Evolutionary conservation across 352 stramenopile genomes (phyloP).

Genomic region (Pythium utonaiense): DNA sequence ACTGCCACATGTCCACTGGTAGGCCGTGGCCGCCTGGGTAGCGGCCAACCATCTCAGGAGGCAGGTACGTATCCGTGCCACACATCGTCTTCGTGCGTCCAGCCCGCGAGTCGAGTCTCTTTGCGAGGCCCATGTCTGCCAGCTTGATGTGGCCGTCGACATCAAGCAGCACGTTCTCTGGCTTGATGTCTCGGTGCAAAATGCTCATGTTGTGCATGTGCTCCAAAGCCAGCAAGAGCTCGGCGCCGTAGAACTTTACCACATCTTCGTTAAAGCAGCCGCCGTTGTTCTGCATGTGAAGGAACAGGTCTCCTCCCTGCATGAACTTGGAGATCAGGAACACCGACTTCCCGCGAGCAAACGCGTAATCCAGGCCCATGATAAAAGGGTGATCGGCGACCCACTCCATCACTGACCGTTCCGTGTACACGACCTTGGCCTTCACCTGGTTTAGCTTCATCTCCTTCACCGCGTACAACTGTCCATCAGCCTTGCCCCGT

Average conservation of each 20-base stretch:
- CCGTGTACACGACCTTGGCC: conserved; percentile 81
- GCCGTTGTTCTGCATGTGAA: conserved; percentile 86
- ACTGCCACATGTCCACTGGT: conserved; percentile 92
- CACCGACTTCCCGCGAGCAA: conserved; percentile 94
- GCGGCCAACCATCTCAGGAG: conserved; percentile 85
- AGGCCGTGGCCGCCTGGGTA: conserved; percentile 79
- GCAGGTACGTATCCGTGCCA: conserved; percentile 87
- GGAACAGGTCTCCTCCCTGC: conserved; percentile 94
- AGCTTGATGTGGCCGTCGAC: conserved; percentile 88
- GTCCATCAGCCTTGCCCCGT: conserved; percentile 27
- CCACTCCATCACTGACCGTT: conserved; percentile 84
- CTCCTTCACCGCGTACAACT: conserved; percentile 86
- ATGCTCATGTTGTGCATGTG: conserved; percentile 93
- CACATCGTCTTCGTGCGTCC: conserved; percentile 89
- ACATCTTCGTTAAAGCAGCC: conserved; percentile 73
- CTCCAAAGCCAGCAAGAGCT: conserved; percentile 76
- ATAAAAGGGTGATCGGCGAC: conserved; percentile 93
- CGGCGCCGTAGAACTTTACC: conserved; percentile 83
- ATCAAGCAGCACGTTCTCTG: conserved; percentile 90
- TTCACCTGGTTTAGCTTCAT: conserved; percentile 90
- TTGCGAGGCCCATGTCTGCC: conserved; percentile 90
- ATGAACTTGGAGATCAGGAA: conserved; percentile 99
- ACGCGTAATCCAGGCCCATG: conserved; percentile 95
- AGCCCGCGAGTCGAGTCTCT: conserved; percentile 67
- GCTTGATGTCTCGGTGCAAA: conserved; percentile 92